These are phyloP conservation scores for Ceratocystis colombiana DNA, from an alignment of 2,329 filamentous ascomycete species.

Conservation along the genomic window DNA sequence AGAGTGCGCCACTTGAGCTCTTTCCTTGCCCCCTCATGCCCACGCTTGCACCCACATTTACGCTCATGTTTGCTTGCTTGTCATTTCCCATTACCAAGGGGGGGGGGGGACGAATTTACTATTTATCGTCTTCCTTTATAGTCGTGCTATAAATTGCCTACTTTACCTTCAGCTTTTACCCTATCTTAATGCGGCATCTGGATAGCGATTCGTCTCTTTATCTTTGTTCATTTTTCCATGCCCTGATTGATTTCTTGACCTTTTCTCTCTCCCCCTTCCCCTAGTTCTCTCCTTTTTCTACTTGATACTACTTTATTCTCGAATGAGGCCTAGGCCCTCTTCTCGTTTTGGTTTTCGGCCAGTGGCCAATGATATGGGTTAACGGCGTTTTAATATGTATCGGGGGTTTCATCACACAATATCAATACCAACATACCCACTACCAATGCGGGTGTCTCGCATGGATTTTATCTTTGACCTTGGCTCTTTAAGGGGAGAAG, in stretches of 20 bases:
- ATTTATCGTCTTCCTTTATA: not conserved
- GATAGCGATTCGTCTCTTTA: slow-evolving; percentile 12
- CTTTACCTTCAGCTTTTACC: not conserved
- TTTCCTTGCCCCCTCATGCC: not conserved
- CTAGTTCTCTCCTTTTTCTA: not conserved
- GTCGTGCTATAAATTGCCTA: not conserved
- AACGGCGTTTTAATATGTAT: slow-evolving; percentile 15
- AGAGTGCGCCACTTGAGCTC: not conserved
- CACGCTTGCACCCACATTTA: no score
- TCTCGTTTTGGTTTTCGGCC: slow-evolving; percentile 5
- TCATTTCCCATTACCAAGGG: not conserved
- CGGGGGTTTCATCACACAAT: slow-evolving; percentile 1
- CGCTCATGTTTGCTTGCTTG: not conserved
- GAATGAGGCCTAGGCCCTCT: not conserved
- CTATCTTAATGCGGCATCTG: slow-evolving; percentile 18
- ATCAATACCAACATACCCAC: not conserved
- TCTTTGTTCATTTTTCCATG: slow-evolving; percentile 11
- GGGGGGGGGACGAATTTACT: not conserved
- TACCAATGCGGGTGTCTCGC: no score
- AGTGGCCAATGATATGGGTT: not conserved
- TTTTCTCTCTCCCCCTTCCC: not conserved
- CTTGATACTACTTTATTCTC: slow-evolving; percentile 8
- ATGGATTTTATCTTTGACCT: not conserved
- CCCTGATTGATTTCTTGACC: not conserved
- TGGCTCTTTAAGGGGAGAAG: not conserved